Evolutionary conservation across 306 rosid species (phyloP).

Genomic region (Canavalia ensiformis): DNA sequence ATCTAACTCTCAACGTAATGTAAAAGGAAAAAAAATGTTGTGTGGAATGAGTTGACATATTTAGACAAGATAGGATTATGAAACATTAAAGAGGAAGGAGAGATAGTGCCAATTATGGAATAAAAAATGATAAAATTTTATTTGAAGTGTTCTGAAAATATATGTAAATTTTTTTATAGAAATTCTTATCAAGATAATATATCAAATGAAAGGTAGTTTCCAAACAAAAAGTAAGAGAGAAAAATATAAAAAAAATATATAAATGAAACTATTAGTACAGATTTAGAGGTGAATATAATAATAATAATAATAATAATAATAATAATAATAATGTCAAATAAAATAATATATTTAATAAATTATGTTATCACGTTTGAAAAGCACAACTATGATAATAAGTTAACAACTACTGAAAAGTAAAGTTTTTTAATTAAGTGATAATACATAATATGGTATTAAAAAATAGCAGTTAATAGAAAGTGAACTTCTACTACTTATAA

Average conservation of each 20-base stretch:
- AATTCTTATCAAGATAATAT: too few species aligned
- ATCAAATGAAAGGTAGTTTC: not conserved
- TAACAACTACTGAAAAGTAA: not conserved
- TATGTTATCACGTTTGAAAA: not conserved
- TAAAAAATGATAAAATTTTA: not conserved
- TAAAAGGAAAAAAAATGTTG: not conserved
- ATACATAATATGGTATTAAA: not conserved
- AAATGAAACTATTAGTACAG: not conserved
- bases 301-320: not conserved
- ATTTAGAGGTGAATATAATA: not conserved
- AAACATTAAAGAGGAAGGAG: not conserved
- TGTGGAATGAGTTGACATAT: not conserved
- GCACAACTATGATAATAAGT: not conserved
- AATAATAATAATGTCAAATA: not conserved
- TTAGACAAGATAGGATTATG: not conserved
- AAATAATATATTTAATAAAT: constrained; percentile 1
- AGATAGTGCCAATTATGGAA: not conserved
- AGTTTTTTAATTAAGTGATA: not conserved
- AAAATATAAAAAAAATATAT: not conserved
- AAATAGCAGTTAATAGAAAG: not conserved
- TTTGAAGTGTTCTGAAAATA: not conserved
- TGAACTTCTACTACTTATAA: not conserved
- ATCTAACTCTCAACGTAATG: too few species aligned
- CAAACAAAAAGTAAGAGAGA: not conserved
- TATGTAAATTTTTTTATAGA: not conserved